phyloP scores from a whole-genome alignment of 1,139 yeast genomes.

The Pichia sp. region DNA sequence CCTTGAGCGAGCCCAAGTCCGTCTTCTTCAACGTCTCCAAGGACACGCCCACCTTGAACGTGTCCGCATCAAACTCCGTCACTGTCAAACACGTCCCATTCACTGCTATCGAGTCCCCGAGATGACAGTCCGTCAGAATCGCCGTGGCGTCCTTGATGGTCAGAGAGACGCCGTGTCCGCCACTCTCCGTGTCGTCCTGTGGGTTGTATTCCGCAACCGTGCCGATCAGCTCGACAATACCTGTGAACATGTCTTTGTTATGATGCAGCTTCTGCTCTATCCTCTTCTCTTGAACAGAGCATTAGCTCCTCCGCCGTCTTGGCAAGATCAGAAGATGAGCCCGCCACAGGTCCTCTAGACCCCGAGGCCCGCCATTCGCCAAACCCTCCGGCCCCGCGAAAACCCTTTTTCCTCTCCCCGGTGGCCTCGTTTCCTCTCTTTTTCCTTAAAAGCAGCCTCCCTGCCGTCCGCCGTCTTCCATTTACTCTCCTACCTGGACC shows the following conservation, averaged over 20 bases:
- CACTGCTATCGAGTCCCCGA: constrained; percentile 89
- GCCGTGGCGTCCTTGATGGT: constrained; percentile 58
- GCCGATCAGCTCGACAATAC: constrained; percentile 85
- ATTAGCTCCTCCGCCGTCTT: not conserved
- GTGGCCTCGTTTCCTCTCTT: not conserved
- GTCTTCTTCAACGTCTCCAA: constrained; percentile 89
- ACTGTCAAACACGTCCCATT: constrained; percentile 94
- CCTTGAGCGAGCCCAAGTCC: constrained; percentile 56
- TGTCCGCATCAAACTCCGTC: constrained; percentile 60
- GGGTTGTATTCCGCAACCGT: constrained; percentile 46
- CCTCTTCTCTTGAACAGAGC: not conserved
- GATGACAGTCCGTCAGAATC: constrained; percentile 72
- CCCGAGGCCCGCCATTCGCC: no score
- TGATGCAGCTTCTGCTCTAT: not conserved
- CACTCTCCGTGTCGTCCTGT: constrained; percentile 52
- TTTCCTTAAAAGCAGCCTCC: not conserved
- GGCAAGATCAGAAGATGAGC: not conserved
- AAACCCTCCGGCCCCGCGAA: not conserved
- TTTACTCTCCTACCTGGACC: not conserved
- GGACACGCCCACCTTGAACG: constrained; percentile 84
- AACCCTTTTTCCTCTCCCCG: not conserved
- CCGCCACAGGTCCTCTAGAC: not conserved
- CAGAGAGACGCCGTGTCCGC: constrained; percentile 77
- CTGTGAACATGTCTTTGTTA: constrained; percentile 70
- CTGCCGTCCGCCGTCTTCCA: not conserved